These are phyloP conservation scores for Leucosporidium creatinivorum DNA, from an alignment of 768 basidiomycete species.

Conservation along the genomic window DNA sequence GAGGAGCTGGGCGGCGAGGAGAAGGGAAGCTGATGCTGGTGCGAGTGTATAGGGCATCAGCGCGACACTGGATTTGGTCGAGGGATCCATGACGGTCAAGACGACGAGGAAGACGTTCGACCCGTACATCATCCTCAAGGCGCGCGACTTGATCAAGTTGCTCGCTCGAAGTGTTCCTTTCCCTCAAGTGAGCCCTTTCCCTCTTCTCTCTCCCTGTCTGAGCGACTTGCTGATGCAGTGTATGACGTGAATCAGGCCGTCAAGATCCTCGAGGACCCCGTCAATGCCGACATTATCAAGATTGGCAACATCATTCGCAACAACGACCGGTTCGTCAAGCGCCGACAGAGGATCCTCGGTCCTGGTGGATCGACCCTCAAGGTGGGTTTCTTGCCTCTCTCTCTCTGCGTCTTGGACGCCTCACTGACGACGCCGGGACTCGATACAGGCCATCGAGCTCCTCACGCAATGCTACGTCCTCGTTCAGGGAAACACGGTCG, in stretches of 20 bases:
- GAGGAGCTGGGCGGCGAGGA: background rate
- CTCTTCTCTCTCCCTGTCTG: background rate
- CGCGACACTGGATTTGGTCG: conserved; percentile 87
- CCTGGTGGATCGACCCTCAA: conserved; percentile 96
- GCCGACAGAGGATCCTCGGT: conserved; percentile 91
- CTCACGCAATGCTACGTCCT: conserved; percentile 94
- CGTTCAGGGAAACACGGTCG: conserved; percentile 96
- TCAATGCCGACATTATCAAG: conserved; percentile 96
- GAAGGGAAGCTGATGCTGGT: background rate
- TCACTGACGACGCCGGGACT: background rate
- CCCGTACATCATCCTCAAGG: conserved; percentile 92
- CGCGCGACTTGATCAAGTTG: conserved; percentile 89
- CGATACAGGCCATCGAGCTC: conserved; percentile 82
- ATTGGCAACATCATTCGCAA: conserved; percentile 90
- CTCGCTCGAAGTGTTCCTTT: conserved; percentile 84
- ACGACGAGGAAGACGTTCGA: conserved; percentile 97
- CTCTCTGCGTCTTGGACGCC: background rate
- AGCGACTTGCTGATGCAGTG: background rate
- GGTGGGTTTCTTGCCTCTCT: conserved; percentile 48
- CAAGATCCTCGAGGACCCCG: conserved; percentile 79
- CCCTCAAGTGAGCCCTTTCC: conserved; percentile 31
- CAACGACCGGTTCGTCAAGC: conserved; percentile 92
- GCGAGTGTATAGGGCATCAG: conserved; percentile 60
- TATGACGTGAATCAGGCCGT: conserved; percentile 54
- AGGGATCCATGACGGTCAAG: conserved; percentile 93